A percentile compares a stretch with the other conserved stretches of the same genome.
These are phyloP conservation scores for Pseudogymnoascus sp. DNA, from an alignment of 2,329 filamentous ascomycete genomes.

Conservation along the genomic window DNA sequence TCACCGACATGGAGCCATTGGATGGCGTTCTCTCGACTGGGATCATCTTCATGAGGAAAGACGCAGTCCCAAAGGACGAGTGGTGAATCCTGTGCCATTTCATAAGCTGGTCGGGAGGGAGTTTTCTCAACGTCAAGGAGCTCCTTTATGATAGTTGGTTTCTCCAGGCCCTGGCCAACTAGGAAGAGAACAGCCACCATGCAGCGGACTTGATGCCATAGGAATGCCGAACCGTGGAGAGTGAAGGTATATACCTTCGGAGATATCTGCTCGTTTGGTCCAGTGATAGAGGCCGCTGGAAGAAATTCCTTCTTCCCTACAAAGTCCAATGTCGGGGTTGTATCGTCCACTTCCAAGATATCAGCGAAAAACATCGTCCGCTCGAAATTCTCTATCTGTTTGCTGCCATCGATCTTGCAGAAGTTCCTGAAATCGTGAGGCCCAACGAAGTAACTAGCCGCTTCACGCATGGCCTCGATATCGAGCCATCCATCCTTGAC, in stretches of 20 bases:
- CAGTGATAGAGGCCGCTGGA: constrained; percentile 22
- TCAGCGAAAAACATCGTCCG: constrained; percentile 73
- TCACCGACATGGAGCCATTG: constrained; percentile 77
- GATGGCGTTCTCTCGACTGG: constrained; percentile 50
- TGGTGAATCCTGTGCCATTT: constrained; percentile 83
- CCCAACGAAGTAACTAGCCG: constrained; percentile 73
- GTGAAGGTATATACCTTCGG: constrained; percentile 79
- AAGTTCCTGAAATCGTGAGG: constrained; percentile 94
- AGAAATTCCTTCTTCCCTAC: constrained; percentile 41
- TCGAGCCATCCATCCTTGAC: constrained; percentile 71
- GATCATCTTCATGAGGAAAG: constrained; percentile 54
- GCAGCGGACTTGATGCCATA: constrained; percentile 97
- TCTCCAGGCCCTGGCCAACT: constrained; percentile 80
- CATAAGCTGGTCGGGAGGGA: constrained; percentile 75
- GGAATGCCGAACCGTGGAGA: constrained; percentile 82
- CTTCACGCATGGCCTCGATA: constrained; percentile 76
- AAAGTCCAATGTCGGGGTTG: constrained; percentile 48
- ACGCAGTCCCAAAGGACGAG: constrained; percentile 95
- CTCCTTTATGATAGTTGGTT: constrained; percentile 62
- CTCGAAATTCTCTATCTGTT: constrained; percentile 80
- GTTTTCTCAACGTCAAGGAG: constrained; percentile 66
- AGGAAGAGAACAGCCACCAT: constrained; percentile 92
- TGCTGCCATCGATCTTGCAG: constrained; percentile 85
- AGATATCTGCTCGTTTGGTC: constrained; percentile 13
- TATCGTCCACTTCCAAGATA: constrained; percentile 61